Evolutionary conservation across 441 rosid species (phyloP), one percentile per base, ranked within the genome.

Genomic region (Brassica hybrid): DNA sequence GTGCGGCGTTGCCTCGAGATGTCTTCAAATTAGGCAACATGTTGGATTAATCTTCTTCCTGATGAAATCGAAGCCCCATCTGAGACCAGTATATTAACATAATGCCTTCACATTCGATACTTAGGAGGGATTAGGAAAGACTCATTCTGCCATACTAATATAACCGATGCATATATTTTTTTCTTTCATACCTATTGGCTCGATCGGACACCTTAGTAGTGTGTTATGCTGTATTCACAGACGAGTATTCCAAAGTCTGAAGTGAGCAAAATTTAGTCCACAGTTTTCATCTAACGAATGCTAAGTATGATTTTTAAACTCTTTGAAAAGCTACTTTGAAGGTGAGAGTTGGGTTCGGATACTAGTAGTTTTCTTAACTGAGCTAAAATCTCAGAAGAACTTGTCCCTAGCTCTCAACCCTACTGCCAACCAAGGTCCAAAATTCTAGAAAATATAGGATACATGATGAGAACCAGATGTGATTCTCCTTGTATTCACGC

Each of bases 1-100:
- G 21, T 19, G 21, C 21, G 21, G 21, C 21, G 21, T 19, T 19
- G 21, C 21, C 21, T 19, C 21, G 21, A 19, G 21, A 82, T 56
- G 59, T 93, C 88, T 16, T 80, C 86, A 36, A 93, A 93, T 60
- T 91, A 86, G 79, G 80, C 80, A 38, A 93, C 94, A 65, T 89
- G 97, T 30, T 76, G 87, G 81, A 89, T 74, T 57, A 19, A 19
- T 19, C 38, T 74, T 79, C 81, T 83, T 75, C 90, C 89, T 27
- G 4, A 27, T 23, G 89, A 85, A 59, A 76, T 85, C 45, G 93
- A 91, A 71, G 82, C 58, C 14, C 89, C 85, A 71, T 88, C 97
- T 91, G 84, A 67, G 10, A 62, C 54, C 78, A 68, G 19, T n/a
- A 52, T 32, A 72, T 64, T 58, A 66, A 38, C 64, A 67, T 19